Evolutionary conservation across 306 rosid genomes (phyloP).

Genomic region (Nissolia schottii): DNA sequence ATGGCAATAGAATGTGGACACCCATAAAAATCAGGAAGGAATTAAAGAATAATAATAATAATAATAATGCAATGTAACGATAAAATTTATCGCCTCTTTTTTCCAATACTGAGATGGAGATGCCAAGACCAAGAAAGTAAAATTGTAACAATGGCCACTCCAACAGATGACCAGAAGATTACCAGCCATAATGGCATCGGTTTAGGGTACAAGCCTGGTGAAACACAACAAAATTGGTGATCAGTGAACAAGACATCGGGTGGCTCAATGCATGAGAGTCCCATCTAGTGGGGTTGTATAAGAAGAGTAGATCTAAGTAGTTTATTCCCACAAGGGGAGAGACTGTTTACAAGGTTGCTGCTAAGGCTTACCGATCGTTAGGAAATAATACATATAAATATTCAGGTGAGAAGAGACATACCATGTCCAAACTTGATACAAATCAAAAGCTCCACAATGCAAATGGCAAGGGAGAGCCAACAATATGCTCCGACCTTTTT

Average conservation of each 20-base stretch:
- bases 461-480: slow-evolving; percentile 97
- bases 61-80: not conserved
- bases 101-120: slow-evolving; percentile 52
- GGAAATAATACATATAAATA: not conserved
- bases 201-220: slow-evolving; percentile 79
- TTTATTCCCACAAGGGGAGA: no score
- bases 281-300: no score
- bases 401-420: slow-evolving; percentile 21
- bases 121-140: slow-evolving; percentile 80
- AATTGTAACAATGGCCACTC: slow-evolving; percentile 48
- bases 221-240: not conserved
- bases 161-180: slow-evolving; percentile 61
- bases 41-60: slow-evolving; percentile 59
- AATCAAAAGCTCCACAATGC: slow-evolving; percentile 93
- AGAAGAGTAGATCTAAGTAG: no score
- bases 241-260: not conserved
- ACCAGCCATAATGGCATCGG: slow-evolving; percentile 89
- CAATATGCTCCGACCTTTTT: slow-evolving; percentile 98
- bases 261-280: not conserved
- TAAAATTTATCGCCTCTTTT: slow-evolving; percentile 62
- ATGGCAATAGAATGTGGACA: slow-evolving; percentile 35
- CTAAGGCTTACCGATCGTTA: no score
- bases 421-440: slow-evolving; percentile 97
- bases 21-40: slow-evolving; percentile 48
- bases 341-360: no score